These are phyloP conservation scores for Xylariaceae sp. DNA, from an alignment of 2,329 filamentous ascomycete genomes.

Conservation along the genomic window DNA sequence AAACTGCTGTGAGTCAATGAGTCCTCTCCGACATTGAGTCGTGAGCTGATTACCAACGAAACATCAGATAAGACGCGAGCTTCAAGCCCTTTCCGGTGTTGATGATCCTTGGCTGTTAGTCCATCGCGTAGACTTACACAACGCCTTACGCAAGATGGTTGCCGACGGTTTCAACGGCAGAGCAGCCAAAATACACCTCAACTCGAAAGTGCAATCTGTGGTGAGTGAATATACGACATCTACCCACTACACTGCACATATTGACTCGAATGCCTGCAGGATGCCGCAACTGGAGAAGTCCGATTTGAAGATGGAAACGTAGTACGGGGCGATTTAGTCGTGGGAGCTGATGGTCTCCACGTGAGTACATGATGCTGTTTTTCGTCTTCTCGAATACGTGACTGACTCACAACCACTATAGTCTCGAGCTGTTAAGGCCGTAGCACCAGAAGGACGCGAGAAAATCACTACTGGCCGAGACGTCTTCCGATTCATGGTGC, in stretches of 20 bases:
- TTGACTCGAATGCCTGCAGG: background rate
- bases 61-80: conserved; percentile 1
- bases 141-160: conserved; percentile 4
- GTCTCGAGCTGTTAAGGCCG: conserved; percentile 6
- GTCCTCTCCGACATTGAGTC: background rate
- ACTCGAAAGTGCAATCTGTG: conserved; percentile 13
- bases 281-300: conserved; percentile 13
- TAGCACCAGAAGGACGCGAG: conserved; percentile 6
- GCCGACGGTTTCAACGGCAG: conserved; percentile 7
- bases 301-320: conserved; percentile 8
- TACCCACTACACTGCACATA: no score
- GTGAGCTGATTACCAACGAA: no score
- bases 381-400: background rate
- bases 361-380: conserved; percentile 2
- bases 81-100: conserved; percentile 1
- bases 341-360: conserved; percentile 16
- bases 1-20: background rate
- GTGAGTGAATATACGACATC: conserved; percentile 2
- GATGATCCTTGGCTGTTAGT: conserved; percentile 8
- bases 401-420: background rate
- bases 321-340: conserved; percentile 9
- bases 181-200: conserved; percentile 12
- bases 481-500: conserved; percentile 13
- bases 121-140: conserved; percentile 15
- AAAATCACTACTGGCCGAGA: conserved; percentile 9